These are phyloP conservation scores for Piper betle DNA, from an alignment of 164 flowering plant genomes.

Conservation along the genomic window DNA sequence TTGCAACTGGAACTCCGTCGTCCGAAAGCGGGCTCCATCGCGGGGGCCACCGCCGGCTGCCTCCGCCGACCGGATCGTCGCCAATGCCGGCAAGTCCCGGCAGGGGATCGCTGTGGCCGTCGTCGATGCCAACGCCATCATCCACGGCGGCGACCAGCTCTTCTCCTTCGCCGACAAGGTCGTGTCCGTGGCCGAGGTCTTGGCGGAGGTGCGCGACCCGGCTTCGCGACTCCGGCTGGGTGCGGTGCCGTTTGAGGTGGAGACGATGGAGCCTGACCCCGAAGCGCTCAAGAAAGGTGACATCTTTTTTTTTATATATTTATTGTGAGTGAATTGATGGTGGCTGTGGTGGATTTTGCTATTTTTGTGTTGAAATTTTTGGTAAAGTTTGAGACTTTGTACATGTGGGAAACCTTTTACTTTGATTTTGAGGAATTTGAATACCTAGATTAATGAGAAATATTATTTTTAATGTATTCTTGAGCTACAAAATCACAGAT, in stretches of 20 bases:
- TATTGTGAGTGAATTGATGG: too few species aligned
- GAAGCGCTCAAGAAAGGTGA: conserved; percentile 72
- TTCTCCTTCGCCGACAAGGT: conserved; percentile 46
- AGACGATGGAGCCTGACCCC: conserved; percentile 68
- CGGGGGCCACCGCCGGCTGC: conserved; percentile 5
- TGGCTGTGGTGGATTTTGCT: too few species aligned
- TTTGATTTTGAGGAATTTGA: too few species aligned
- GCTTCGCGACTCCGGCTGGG: conserved; percentile 57
- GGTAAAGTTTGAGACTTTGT: too few species aligned
- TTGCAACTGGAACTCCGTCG: conserved; percentile 66
- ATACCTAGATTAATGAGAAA: too few species aligned
- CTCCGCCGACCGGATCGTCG: conserved; percentile 14
- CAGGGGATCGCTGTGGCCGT: conserved; percentile 77
- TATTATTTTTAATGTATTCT: too few species aligned
- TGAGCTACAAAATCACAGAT: too few species aligned
- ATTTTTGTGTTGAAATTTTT: too few species aligned
- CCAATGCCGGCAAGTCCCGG: conserved; percentile 35
- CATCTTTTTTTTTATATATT: not conserved
- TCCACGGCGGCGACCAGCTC: conserved; percentile 65
- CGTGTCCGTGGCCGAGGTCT: conserved; percentile 72
- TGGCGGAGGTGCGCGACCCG: conserved; percentile 72
- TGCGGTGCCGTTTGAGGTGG: conserved; percentile 50
- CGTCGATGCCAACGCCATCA: conserved; percentile 87
- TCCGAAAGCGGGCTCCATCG: conserved; percentile 23
- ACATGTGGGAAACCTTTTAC: too few species aligned